Conservation (phyloP, 305 asterid genomes). For the Fraxinus nigra region DNA sequence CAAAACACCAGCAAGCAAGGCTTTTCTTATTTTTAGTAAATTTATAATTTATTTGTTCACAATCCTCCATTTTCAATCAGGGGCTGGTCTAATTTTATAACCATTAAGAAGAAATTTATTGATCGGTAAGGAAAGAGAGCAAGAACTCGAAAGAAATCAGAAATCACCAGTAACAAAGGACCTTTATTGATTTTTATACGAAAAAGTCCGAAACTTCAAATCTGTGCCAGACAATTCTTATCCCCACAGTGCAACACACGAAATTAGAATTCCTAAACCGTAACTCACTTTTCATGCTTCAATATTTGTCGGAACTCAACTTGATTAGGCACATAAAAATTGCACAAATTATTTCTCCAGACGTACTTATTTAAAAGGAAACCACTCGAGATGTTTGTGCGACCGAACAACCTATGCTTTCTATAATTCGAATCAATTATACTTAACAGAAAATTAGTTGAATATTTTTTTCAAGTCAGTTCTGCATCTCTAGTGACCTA, state of each 20-base stretch:
- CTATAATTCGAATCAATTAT: not conserved
- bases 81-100: not conserved
- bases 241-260: not conserved
- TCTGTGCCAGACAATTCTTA: not conserved
- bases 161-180: not conserved
- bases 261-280: not conserved
- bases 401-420: not conserved
- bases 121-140: not conserved
- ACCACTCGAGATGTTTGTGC: not conserved
- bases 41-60: not conserved
- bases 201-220: not conserved
- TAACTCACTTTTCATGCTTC: not conserved
- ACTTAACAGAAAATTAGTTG: not conserved
- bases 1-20: not conserved
- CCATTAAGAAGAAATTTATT: not conserved
- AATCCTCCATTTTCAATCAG: not conserved
- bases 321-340: too few relatives aligned
- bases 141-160: not conserved
- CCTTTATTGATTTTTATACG: too few relatives aligned
- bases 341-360: not conserved
- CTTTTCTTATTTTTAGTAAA: not conserved
- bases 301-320: not conserved
- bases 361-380: not conserved
- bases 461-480: not conserved
- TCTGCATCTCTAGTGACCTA: not conserved